Percentiles rank a stretch among this genome's conserved stretches.
These are phyloP conservation scores for Colletotrichum magnum DNA, from an alignment of 2,329 filamentous ascomycete species.

Conservation along the genomic window DNA sequence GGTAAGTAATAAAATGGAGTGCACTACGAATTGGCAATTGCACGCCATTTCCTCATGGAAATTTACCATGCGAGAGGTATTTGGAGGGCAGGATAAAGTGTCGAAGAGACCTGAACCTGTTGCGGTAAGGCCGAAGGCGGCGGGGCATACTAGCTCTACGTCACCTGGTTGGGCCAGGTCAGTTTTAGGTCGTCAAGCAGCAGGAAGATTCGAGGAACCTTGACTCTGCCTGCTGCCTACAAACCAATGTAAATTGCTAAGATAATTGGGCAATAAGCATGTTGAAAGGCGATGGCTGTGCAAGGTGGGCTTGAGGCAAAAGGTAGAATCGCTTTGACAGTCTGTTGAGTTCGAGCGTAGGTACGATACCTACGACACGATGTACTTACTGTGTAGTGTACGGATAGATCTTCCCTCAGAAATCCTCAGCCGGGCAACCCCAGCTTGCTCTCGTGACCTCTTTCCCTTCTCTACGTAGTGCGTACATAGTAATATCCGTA, in stretches of 20 bases:
- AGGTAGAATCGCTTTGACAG: too few species aligned
- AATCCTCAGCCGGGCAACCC: constrained; percentile 5
- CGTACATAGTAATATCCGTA: neutral
- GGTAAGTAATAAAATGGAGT: constrained; percentile 9
- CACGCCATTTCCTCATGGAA: neutral
- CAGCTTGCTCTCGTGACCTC: neutral
- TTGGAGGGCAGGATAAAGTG: neutral
- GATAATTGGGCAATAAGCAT: too few species aligned
- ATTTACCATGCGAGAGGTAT: neutral
- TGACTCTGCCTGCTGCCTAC: neutral
- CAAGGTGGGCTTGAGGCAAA: too few species aligned
- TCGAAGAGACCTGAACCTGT: neutral
- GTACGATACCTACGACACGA: too few species aligned
- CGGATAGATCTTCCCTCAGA: too few species aligned
- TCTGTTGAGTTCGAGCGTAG: too few species aligned
- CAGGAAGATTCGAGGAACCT: constrained; percentile 7
- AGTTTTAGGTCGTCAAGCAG: neutral
- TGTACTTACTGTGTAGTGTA: too few species aligned
- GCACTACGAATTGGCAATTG: too few species aligned
- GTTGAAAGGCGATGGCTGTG: too few species aligned
- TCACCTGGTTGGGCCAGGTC: constrained; percentile 28
- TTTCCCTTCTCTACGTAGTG: neutral
- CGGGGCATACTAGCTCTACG: constrained; percentile 31
- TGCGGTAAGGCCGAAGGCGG: constrained; percentile 29
- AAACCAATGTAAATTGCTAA: too few species aligned